These are phyloP conservation scores for Escovopsis sp. DNA, from an alignment of 2,329 filamentous ascomycete species.

Conservation along the genomic window DNA sequence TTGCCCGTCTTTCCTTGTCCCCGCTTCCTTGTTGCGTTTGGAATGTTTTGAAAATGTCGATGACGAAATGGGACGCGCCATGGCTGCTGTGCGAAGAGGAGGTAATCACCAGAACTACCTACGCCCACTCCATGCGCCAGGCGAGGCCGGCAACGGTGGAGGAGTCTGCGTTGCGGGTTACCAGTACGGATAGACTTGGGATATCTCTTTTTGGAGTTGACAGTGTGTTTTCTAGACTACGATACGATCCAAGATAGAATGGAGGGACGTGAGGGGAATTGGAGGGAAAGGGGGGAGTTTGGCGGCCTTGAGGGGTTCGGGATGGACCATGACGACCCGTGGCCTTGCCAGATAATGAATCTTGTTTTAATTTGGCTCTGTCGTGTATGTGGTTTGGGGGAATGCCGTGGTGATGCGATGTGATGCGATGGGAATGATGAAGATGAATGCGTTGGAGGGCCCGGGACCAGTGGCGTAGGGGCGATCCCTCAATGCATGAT, in stretches of 20 bases:
- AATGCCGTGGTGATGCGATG: no score
- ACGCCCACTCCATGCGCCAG: no score
- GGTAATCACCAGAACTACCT: background rate
- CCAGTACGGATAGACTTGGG: slow-evolving; percentile 21
- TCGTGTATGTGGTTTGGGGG: slow-evolving; percentile 5
- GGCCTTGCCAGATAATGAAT: slow-evolving; percentile 21
- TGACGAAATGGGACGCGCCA: no score
- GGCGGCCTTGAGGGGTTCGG: slow-evolving; percentile 13
- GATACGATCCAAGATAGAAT: slow-evolving; percentile 21
- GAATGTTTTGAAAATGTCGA: no score
- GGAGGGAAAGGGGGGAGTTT: slow-evolving; percentile 10
- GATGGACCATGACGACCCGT: slow-evolving; percentile 19
- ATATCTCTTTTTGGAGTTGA: slow-evolving; percentile 17
- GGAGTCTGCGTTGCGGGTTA: slow-evolving; percentile 8
- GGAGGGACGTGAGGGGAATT: no score
- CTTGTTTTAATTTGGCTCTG: slow-evolving; percentile 11
- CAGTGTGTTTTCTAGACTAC: slow-evolving; percentile 24
- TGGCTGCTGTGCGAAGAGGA: no score
- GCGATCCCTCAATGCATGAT: no score
- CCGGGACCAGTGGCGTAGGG: no score
- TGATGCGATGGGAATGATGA: no score
- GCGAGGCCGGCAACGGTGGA: slow-evolving; percentile 3
- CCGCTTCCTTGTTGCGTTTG: no score
- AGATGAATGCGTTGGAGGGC: no score
- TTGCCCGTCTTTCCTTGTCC: no score